Conservation (phyloP, 2,329 filamentous ascomycete genomes). For the Aspergillus brunneoviolaceus region DNA sequence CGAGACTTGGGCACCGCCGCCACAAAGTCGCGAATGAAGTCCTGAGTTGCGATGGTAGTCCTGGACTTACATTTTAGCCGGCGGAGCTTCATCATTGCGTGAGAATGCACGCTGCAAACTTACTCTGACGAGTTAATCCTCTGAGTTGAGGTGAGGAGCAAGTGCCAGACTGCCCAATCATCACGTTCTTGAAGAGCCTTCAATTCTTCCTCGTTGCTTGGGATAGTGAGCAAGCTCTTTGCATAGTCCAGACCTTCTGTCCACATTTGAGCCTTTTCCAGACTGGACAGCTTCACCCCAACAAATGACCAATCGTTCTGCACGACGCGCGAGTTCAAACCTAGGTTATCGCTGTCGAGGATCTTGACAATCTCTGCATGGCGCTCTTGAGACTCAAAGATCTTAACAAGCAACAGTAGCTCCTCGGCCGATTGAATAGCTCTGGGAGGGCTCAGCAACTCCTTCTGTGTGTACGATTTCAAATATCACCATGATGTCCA, state of each 20-base stretch:
- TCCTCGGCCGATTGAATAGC: slow-evolving; percentile 50
- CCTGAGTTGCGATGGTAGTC: slow-evolving; percentile 28
- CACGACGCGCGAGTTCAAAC: slow-evolving; percentile 42
- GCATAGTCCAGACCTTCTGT: slow-evolving; percentile 38
- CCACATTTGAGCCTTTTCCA: slow-evolving; percentile 42
- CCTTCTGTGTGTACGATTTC: slow-evolving; percentile 33
- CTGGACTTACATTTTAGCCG: slow-evolving; percentile 25
- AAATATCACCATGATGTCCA: slow-evolving; percentile 20
- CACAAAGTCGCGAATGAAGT: slow-evolving; percentile 38
- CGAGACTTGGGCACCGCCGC: slow-evolving; percentile 39
- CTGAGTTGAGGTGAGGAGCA: slow-evolving; percentile 38
- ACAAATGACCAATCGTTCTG: slow-evolving; percentile 47
- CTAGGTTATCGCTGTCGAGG: slow-evolving; percentile 43
- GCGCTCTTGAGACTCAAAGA: slow-evolving; percentile 44
- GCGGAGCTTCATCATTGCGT: background rate
- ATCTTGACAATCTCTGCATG: slow-evolving; percentile 43
- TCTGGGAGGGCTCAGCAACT: slow-evolving; percentile 42
- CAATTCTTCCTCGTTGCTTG: slow-evolving; percentile 30
- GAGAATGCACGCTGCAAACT: slow-evolving; percentile 15
- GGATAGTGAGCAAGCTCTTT: slow-evolving; percentile 36
- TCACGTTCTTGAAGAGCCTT: slow-evolving; percentile 39
- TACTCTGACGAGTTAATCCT: slow-evolving; percentile 36
- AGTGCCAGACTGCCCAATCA: slow-evolving; percentile 49
- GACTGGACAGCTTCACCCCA: slow-evolving; percentile 36
- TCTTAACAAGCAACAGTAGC: slow-evolving; percentile 44